Conservation (phyloP, 2,329 filamentous ascomycete genomes). For the Colletotrichum cuscutae region DNA sequence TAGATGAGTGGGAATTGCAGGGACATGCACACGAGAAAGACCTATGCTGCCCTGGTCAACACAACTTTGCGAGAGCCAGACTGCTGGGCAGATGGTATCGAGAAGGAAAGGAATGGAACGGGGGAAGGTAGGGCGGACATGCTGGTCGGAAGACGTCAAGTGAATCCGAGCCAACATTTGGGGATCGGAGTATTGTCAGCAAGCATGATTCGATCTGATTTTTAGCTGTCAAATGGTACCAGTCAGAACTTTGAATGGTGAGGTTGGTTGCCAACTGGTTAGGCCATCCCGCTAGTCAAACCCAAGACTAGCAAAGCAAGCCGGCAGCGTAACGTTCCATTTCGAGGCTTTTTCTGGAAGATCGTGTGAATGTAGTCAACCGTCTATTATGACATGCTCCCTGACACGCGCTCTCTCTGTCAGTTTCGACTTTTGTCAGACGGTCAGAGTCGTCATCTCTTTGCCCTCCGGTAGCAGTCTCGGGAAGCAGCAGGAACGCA, state of each 20-base stretch:
- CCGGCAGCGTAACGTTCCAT: background rate
- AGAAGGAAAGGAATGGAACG: background rate
- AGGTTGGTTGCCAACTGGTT: background rate
- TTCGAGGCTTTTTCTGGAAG: background rate
- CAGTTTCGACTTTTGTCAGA: background rate
- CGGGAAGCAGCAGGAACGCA: background rate
- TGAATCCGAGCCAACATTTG: background rate
- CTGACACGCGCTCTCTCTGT: background rate
- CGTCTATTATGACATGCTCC: too few relatives aligned
- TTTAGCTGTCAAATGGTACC: constrained; percentile 1
- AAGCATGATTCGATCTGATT: background rate
- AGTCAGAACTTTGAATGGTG: constrained; percentile 4
- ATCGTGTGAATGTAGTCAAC: background rate
- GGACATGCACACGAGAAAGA: background rate
- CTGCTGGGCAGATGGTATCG: background rate
- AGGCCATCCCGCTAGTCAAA: background rate
- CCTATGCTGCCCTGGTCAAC: background rate
- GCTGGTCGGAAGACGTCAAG: background rate
- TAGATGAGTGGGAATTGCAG: background rate
- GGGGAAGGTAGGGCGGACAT: background rate
- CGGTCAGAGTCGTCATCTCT: background rate
- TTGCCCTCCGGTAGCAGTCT: background rate
- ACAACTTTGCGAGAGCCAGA: background rate
- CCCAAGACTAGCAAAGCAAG: background rate
- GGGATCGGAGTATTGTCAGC: background rate